phyloP scores from a whole-genome alignment of 1,284 basidiomycete species.

The Ustilago hordei region DNA sequence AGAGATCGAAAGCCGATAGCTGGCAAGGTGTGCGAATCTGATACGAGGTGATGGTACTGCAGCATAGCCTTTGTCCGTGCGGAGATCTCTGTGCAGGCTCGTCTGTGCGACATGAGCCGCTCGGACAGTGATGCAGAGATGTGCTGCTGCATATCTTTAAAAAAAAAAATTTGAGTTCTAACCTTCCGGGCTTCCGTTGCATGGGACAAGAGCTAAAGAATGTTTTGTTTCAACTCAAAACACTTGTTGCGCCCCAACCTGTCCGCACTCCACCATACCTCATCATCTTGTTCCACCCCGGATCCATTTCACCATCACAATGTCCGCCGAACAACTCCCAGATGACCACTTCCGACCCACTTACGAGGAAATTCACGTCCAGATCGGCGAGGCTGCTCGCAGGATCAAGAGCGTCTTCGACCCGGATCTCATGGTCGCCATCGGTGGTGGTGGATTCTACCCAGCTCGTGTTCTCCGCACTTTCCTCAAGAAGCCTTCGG shows the following conservation, averaged over 20 bases:
- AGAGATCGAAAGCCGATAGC: neutral
- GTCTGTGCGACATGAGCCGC: neutral
- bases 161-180: slow-evolving; percentile 2
- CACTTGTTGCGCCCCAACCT: neutral
- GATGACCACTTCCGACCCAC: slow-evolving; percentile 68
- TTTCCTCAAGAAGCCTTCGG: slow-evolving; percentile 64
- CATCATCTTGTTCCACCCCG: neutral
- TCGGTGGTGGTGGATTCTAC: slow-evolving; percentile 68
- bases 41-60: neutral
- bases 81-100: neutral
- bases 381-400: slow-evolving; percentile 61
- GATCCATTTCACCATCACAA: slow-evolving; percentile 14
- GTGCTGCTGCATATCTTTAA: neutral
- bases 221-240: neutral
- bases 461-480: slow-evolving; percentile 68
- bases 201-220: neutral
- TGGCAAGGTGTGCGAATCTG: neutral
- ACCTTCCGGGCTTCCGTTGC: neutral
- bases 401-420: slow-evolving; percentile 64
- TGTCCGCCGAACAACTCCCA: slow-evolving; percentile 54
- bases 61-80: neutral
- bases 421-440: slow-evolving; percentile 65
- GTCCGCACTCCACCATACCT: slow-evolving; percentile 6
- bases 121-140: too few relatives aligned
- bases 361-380: slow-evolving; percentile 68